Evolutionary conservation across 768 basidiomycete genomes (phyloP), one percentile per base, ranked within the genome.

Genomic region (Candolleomyces eurysporus): DNA sequence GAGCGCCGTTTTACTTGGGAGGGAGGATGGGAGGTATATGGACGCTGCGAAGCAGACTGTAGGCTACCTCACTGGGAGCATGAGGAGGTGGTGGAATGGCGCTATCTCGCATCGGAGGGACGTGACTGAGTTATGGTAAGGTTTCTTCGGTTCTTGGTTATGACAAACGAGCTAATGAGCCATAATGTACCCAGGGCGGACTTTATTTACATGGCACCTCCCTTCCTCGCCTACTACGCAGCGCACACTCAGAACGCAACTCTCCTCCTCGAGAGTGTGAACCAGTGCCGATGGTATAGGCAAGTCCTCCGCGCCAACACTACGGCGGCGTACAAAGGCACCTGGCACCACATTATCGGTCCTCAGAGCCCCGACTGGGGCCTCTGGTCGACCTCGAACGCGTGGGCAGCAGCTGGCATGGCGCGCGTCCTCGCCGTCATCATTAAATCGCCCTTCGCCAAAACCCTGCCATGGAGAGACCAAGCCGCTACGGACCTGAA

Each of bases 381-480:
- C 2, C 62, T 81, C 1, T 82, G 81, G 81, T 76, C 77, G 0
- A 82, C 80, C 45, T 84, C 85, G 3, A 91, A 91, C 64, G 87
- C 76, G 0, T 91, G 90, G 90, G 89, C 88, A 0, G 87, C 87
- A 1, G 83, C 82, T 0, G 89, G 89, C 0, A 86, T 87, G 79
- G 71, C 84, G 22, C 79, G 89, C 5, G 85, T 90, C 5, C 71
- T 83, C 40, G 80, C 81, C 26, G 78, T 79, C 0, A 65, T 82
- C 9, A 64, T 78, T 43, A 78, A 79, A 60, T 74, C 80, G 0
- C 77, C 79, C 16, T 59, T 72, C n/a, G 70, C 73, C 0, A 48
- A 64, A 7, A 56, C 65, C 53, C 51, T 57, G 1, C 9, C 64
- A 5, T 74, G 73, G 66, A 66, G 62, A 43, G 10, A 45, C 0